Conservation (phyloP, 352 stramenopile species). For the Peronospora farinosa region DNA sequence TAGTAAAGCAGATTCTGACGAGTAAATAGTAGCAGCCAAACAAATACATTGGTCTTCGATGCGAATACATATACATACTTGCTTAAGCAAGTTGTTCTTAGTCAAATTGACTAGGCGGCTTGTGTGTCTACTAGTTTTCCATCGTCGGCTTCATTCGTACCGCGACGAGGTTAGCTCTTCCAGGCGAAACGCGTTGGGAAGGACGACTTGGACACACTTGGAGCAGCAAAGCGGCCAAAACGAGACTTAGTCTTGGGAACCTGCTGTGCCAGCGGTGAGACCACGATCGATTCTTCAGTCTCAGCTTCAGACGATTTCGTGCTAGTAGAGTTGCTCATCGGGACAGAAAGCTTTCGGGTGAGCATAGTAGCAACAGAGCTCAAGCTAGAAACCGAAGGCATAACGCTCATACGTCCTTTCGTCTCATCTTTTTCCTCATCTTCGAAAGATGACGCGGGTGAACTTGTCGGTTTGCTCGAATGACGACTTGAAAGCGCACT, state of each 20-base stretch:
- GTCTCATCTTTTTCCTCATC: constrained; percentile 28
- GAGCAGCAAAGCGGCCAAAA: constrained; percentile 40
- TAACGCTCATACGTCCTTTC: constrained; percentile 20
- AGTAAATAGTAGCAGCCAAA: too few species aligned
- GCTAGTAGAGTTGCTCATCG: constrained; percentile 23
- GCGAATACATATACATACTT: constrained; percentile 13
- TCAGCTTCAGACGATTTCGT: constrained; percentile 27
- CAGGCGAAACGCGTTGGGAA: constrained; percentile 48
- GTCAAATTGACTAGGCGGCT: constrained; percentile 16
- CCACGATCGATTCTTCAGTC: constrained; percentile 33
- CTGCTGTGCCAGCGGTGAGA: constrained; percentile 28
- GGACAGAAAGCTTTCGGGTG: constrained; percentile 25
- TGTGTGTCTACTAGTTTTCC: constrained; percentile 10
- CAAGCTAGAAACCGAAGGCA: constrained; percentile 21
- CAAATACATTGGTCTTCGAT: constrained; percentile 5
- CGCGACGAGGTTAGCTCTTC: constrained; percentile 32
- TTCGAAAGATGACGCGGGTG: constrained; percentile 24
- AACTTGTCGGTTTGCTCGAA: constrained; percentile 32
- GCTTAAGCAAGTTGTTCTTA: constrained; percentile 15
- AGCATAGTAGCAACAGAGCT: constrained; percentile 30
- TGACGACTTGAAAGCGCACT: constrained; percentile 38
- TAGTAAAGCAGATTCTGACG: too few species aligned
- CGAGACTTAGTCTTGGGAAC: constrained; percentile 36
- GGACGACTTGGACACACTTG: constrained; percentile 29
- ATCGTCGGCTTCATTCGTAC: constrained; percentile 15